phyloP scores from a whole-genome alignment of 495 filamentous ascomycete genomes.

The Aspergillus leporis region DNA sequence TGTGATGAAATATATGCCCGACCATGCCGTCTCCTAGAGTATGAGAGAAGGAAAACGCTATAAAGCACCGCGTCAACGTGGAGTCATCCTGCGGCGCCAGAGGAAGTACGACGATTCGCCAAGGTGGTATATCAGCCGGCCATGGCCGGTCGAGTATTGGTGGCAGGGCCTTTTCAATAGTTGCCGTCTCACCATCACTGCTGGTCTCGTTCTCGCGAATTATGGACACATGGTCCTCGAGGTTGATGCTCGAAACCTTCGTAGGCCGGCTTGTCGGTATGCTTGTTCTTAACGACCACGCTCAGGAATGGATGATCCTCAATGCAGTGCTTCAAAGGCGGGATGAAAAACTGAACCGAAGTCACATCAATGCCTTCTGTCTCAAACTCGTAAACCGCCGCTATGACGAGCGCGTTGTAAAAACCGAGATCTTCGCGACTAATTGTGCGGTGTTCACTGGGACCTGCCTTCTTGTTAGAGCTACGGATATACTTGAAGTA shows the following conservation, averaged over 20 bases:
- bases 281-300: constrained; percentile 10
- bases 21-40: constrained; percentile 21
- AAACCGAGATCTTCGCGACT: constrained; percentile 20
- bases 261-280: constrained; percentile 15
- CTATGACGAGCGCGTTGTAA: constrained; percentile 17
- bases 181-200: constrained; percentile 3
- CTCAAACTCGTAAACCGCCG: constrained; percentile 15
- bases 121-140: constrained; percentile 14
- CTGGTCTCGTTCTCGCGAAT: not conserved
- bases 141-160: constrained; percentile 16
- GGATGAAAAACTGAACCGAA: constrained; percentile 10
- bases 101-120: constrained; percentile 19
- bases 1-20: constrained; percentile 17
- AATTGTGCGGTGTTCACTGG: constrained; percentile 20
- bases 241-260: constrained; percentile 8
- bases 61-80: constrained; percentile 10
- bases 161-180: constrained; percentile 11
- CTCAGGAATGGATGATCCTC: constrained; percentile 17
- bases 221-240: constrained; percentile 15
- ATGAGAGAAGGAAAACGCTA: constrained; percentile 21
- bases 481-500: not conserved
- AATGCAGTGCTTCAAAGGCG: constrained; percentile 22
- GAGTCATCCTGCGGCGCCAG: not conserved
- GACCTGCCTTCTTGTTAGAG: constrained; percentile 9
- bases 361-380: not conserved